These are phyloP conservation scores for Eutrema heterophyllum DNA, from an alignment of 345 rosid genomes.

Conservation along the genomic window DNA sequence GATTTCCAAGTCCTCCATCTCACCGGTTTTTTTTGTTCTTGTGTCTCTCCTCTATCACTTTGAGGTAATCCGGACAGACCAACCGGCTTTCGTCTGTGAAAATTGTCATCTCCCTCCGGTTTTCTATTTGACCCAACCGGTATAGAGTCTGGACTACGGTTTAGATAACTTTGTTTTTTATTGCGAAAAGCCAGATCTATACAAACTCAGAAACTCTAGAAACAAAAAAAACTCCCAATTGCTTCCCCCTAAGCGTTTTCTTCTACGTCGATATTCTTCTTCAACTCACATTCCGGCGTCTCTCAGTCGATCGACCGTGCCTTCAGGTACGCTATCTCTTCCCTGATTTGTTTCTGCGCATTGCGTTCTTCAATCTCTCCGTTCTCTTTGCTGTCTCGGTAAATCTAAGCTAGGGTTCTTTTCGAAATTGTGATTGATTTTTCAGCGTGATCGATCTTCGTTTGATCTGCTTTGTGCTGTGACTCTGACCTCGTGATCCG, in stretches of 20 bases:
- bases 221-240: background rate
- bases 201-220: background rate
- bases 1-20: too few species aligned
- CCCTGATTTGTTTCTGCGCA: background rate
- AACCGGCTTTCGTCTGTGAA: too few species aligned
- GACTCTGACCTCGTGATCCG: background rate
- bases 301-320: background rate
- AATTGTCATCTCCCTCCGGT: background rate
- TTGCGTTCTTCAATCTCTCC: background rate
- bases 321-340: slow-evolving; percentile 7
- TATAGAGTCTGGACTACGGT: background rate
- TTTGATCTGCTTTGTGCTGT: background rate
- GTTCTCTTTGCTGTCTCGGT: background rate
- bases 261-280: slow-evolving; percentile 11
- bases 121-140: background rate
- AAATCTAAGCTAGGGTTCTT: slow-evolving; percentile 14
- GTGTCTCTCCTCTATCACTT: too few species aligned
- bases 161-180: background rate
- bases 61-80: too few species aligned
- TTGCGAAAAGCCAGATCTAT: background rate
- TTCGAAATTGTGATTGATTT: background rate
- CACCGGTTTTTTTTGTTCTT: too few species aligned
- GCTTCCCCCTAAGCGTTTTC: background rate
- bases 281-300: slow-evolving; percentile 9
- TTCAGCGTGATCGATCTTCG: background rate